Conservation (phyloP, 1,284 basidiomycete species). For the Cronartium quercuum region DNA sequence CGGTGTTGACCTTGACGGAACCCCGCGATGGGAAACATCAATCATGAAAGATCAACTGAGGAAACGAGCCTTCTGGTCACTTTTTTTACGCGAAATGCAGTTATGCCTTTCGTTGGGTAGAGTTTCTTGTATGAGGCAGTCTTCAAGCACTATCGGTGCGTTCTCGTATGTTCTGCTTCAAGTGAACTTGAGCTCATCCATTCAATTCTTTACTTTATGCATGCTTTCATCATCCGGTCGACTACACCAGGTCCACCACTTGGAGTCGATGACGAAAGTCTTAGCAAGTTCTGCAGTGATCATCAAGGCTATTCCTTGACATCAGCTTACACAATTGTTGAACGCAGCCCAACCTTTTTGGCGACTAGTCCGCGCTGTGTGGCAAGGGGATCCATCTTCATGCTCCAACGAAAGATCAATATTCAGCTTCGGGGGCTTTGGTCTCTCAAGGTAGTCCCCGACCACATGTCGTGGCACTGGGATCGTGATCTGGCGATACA, state of each 20-base stretch:
- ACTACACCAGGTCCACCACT: not conserved
- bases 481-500: not conserved
- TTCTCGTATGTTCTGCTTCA: not conserved
- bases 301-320: not conserved
- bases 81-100: not conserved
- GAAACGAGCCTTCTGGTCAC: slow-evolving; percentile 23
- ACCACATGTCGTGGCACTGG: not conserved
- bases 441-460: not conserved
- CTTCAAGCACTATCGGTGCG: slow-evolving; percentile 6
- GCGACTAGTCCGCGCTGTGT: not conserved
- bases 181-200: no score
- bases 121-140: slow-evolving; percentile 1
- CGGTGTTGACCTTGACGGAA: not conserved
- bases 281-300: slow-evolving; percentile 7
- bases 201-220: no score
- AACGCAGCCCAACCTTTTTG: not conserved
- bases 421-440: not conserved
- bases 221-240: no score
- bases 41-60: slow-evolving; percentile 32
- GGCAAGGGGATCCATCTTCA: not conserved
- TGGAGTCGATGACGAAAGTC: not conserved
- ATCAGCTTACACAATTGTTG: not conserved
- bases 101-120: slow-evolving; percentile 17
- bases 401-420: not conserved
- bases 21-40: slow-evolving; percentile 20